These are phyloP conservation scores for Suillus tomentosus DNA, from an alignment of 768 basidiomycete genomes.

Conservation along the genomic window DNA sequence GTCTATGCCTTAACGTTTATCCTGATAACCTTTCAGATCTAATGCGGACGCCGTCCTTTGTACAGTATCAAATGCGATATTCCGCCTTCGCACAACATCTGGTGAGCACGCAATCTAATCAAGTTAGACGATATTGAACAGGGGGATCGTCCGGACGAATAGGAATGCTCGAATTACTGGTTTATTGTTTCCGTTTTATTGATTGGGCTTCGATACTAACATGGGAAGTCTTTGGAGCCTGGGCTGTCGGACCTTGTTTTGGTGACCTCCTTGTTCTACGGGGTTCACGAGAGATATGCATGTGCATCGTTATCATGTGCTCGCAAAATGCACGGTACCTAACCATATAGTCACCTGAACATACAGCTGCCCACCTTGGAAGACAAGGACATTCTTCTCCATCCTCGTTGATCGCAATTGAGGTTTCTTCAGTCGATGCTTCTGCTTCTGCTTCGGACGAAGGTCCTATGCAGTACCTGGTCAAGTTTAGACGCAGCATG, in stretches of 20 bases:
- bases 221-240: background rate
- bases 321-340: background rate
- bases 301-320: too few species aligned
- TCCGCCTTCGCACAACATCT: background rate
- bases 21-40: background rate
- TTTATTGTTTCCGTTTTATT: background rate
- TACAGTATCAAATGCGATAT: background rate
- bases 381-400: background rate
- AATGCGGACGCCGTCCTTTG: background rate
- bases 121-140: background rate
- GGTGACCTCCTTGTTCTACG: background rate
- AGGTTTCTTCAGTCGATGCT: background rate
- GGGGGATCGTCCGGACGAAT: background rate
- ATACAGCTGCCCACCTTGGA: background rate
- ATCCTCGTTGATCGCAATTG: background rate
- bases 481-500: background rate
- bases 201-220: background rate
- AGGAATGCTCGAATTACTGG: background rate
- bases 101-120: background rate
- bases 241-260: background rate
- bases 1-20: background rate
- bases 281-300: background rate
- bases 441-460: background rate
- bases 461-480: background rate
- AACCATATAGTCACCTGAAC: background rate